A percentile compares a stretch with the other conserved stretches of the same genome.
phyloP scores from a whole-genome alignment of 495 filamentous ascomycete genomes.

The Darksidea phi region DNA sequence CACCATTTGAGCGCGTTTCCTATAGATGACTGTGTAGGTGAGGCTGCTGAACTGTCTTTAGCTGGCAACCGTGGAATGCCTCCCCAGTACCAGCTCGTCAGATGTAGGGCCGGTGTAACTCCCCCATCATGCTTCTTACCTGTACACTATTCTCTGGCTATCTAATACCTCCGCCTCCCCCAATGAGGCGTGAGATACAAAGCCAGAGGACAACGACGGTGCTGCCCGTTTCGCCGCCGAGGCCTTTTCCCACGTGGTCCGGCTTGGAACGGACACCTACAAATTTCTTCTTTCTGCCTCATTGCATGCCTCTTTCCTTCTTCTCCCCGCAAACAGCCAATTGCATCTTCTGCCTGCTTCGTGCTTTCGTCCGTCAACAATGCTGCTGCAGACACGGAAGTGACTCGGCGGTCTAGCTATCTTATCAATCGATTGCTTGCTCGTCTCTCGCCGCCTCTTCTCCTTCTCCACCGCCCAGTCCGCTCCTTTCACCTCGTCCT shows the following conservation, averaged over 20 bases:
- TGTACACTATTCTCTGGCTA: slow-evolving; percentile 55
- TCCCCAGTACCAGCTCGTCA: no score
- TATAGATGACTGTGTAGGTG: no score
- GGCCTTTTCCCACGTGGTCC: slow-evolving; percentile 24
- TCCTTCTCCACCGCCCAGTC: slow-evolving; percentile 30
- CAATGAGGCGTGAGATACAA: slow-evolving; percentile 68
- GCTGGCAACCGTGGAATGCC: no score
- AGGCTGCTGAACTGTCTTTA: no score
- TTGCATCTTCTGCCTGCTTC: slow-evolving; percentile 6
- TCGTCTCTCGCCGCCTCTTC: slow-evolving; percentile 19
- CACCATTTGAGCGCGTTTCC: no score
- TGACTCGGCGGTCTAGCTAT: neutral
- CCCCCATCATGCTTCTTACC: neutral
- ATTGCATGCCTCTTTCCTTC: slow-evolving; percentile 15
- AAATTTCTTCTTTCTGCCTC: slow-evolving; percentile 8
- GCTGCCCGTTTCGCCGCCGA: slow-evolving; percentile 28
- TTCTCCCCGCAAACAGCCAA: slow-evolving; percentile 8
- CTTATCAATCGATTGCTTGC: slow-evolving; percentile 14
- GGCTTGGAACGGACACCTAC: slow-evolving; percentile 7
- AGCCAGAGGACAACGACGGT: slow-evolving; percentile 62
- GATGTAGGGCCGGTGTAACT: no score
- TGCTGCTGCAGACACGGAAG: slow-evolving; percentile 1
- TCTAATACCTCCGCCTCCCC: slow-evolving; percentile 67
- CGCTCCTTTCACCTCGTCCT: slow-evolving; percentile 33
- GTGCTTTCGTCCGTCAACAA: slow-evolving; percentile 14